Evolutionary conservation across 345 rosid species (phyloP).

Genomic region (Linum lewisii): DNA sequence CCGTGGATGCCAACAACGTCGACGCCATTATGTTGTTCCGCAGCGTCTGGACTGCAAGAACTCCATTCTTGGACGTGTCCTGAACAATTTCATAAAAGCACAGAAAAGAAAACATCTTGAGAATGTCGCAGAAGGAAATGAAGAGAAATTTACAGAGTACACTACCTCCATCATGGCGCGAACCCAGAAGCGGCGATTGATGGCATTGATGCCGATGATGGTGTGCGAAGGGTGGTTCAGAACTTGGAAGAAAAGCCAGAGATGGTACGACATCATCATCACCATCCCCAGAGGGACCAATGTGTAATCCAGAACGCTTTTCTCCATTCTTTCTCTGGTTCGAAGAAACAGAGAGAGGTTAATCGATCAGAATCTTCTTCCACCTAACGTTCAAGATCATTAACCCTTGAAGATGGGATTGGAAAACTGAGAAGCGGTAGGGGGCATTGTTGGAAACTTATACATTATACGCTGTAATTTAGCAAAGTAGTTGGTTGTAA

Average conservation of each 20-base stretch:
- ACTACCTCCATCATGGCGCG: constrained; percentile 86
- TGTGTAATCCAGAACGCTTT: constrained; percentile 40
- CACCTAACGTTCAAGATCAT: no score
- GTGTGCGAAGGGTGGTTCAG: constrained; percentile 54
- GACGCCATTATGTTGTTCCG: constrained; percentile 96
- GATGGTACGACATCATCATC: constrained; percentile 46
- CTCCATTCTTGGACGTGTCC: constrained; percentile 66
- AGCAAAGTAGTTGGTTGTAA: no score
- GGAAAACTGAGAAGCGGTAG: no score
- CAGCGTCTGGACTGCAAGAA: constrained; percentile 83
- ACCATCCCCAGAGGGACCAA: constrained; percentile 55
- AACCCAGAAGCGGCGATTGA: constrained; percentile 86
- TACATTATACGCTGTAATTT: no score
- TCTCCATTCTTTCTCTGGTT: constrained; percentile 30
- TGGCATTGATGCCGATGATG: constrained; percentile 61
- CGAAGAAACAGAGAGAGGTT: background rate
- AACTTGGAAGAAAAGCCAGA: constrained; percentile 63
- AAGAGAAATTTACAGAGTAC: background rate
- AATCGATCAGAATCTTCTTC: no score
- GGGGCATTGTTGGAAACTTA: no score
- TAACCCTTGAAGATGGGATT: no score
- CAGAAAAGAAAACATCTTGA: background rate
- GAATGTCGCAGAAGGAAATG: background rate
- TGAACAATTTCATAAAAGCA: constrained; percentile 10
- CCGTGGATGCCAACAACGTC: constrained; percentile 74